These are phyloP conservation scores for Breynia disticha DNA, from an alignment of 441 rosid species.

Conservation along the genomic window DNA sequence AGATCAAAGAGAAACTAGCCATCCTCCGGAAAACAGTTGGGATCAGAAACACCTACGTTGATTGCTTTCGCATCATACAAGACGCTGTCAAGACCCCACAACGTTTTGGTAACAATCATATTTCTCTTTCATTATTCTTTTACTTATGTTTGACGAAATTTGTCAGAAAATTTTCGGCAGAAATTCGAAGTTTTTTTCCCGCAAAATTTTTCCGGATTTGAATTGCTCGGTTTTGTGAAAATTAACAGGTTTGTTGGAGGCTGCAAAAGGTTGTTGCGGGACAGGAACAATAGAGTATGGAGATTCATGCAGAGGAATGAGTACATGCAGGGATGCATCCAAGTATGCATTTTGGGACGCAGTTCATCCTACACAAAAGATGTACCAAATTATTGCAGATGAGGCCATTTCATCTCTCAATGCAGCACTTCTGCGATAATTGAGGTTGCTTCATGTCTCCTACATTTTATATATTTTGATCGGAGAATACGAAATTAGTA, in stretches of 20 bases:
- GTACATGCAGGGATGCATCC: conserved; percentile 47
- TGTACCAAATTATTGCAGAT: conserved; percentile 55
- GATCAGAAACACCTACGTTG: conserved; percentile 41
- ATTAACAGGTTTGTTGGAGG: conserved; percentile 16
- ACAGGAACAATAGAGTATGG: conserved; percentile 64
- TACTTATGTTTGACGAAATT: too few species aligned
- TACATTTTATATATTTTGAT: too few species aligned
- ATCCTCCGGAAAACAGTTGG: conserved; percentile 24
- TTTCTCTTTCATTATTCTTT: neutral
- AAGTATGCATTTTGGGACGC: conserved; percentile 74
- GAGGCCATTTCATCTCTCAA: conserved; percentile 34
- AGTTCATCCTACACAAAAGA: conserved; percentile 66
- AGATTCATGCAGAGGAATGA: conserved; percentile 47
- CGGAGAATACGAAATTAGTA: too few species aligned
- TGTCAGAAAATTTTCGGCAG: too few species aligned
- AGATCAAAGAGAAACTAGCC: conserved; percentile 30
- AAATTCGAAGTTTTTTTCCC: too few species aligned
- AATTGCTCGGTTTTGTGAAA: conserved; percentile 40
- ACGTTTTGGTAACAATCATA: conserved; percentile 34
- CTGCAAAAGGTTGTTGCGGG: conserved; percentile 66
- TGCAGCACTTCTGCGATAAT: conserved; percentile 23
- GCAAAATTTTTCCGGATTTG: neutral
- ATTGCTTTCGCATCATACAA: conserved; percentile 31
- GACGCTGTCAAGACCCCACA: conserved; percentile 37
- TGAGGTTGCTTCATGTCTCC: too few species aligned